Base-by-base conservation (phyloP, 495 filamentous ascomycete genomes). In the Penicillium soppii region DNA sequence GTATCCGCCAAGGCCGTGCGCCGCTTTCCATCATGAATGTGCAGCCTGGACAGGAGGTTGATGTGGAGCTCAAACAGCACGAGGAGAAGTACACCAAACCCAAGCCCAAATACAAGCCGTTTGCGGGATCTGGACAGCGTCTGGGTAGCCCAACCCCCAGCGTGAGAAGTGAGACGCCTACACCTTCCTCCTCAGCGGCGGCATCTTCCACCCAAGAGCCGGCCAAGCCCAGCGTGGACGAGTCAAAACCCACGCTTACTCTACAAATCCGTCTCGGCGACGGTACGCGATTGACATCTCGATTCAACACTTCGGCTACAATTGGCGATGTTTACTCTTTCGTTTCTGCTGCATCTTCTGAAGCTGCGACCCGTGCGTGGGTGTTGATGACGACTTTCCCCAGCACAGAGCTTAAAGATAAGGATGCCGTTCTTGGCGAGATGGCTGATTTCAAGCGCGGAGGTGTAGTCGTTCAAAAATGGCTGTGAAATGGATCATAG, bases 381-480 rank as follows among this genome's bases (percentile, higher is more conserved):
- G 86, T 88, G 7, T 67, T 98, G 47, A 92, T 95, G 65, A 98
- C 94, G 1, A 97, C 95, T 0, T 97, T 97, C 68, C 94, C 95
- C 2, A 96, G 86, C 69, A 96, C 91, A 71, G 92, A 97, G 58
- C 80, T 97, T 43, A 86, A 74, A 16, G 91, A 98, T 51, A 83
- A 86, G 65, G 67, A 58, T 1, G 71, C 71, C 50, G 82, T 80
- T 5, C 66, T 97, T 32, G 89, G 87, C 1, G 90, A 95, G 27
- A 73, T 95, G 67, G 59, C 83, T 1, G 91, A 95, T 47, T 92
- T 95, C 72, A 95, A 91, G 68, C 72, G 84, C 13, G 84, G 84
- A 33, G 91, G 91, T 20, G 89, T 87, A 5, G 85, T 92, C 27
- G 88, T 97, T 45, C 91, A 96, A 63, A 95, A 95, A 72, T 95